Base-by-base conservation (phyloP, 306 rosid genomes). In the Vicia sativa region DNA sequence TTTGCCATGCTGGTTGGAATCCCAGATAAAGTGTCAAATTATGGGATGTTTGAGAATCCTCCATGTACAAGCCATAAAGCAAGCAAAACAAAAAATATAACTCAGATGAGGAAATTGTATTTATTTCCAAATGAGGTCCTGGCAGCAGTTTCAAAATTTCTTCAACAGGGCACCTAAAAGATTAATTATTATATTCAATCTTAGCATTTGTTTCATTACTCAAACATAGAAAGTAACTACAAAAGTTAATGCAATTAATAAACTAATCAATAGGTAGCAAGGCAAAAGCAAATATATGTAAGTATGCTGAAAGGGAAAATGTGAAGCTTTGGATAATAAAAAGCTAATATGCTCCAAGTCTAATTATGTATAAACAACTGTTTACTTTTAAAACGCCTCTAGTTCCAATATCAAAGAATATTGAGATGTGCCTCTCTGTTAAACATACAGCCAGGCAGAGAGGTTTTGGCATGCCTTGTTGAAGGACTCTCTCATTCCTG, bases 151-250 rank as follows among this genome's bases (percentile, higher is more conserved):
- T 93, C 90, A 93, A 61, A 68, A 86, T 85, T 70, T 93, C 98
- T 85, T 93, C 98, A 77, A 93, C 84, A 44, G 97, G 98, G 70
- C 97, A 97, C 98, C 97, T 93, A 77, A 68, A 67, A 43, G 60
- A 67, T 69, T 67, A 67, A 77, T 45, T 4, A 57, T 18, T 19
- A 77, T 55, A 64, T 62, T 73, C 65, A 78, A 59, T 39, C 23
- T 60, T 57, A 31, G 64, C 39, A 65, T 57, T 16, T 9, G 69
- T 46, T 21, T 65, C 73, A 60, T 50, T 12, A 50, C 66, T 55
- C 61, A 15, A 71, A 37, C 52, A 72, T 25, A 62, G 34, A 55
- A 53, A 31, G 41, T 54, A 44, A 64, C 18, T 62, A 43, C 11
- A 35, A 72, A 72, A 50, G 44, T n/a, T 21, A 50, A 62, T 18